phyloP scores from a whole-genome alignment of 768 basidiomycete genomes.

The Mycena haematopus region DNA sequence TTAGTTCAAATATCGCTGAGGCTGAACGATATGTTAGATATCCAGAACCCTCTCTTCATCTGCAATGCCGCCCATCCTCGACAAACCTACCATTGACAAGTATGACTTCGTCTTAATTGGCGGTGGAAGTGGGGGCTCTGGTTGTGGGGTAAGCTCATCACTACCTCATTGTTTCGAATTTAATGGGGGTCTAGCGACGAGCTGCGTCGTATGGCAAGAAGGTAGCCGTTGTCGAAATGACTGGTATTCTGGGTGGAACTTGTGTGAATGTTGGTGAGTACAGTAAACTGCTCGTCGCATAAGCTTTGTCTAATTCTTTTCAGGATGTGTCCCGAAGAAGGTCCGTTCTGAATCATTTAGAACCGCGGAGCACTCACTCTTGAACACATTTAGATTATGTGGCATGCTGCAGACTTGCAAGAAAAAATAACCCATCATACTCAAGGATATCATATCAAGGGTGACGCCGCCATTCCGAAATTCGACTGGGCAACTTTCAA shows the following conservation, averaged over 20 bases:
- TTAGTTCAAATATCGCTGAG: neutral
- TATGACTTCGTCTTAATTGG: constrained; percentile 92
- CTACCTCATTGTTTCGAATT: constrained; percentile 8
- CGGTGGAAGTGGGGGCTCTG: constrained; percentile 93
- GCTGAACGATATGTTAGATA: constrained; percentile 41
- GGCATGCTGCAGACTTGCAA: constrained; percentile 91
- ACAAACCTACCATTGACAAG: constrained; percentile 65
- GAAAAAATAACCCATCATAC: constrained; percentile 83
- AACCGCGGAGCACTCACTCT: constrained; percentile 7
- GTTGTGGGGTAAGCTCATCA: constrained; percentile 63
- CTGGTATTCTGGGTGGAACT: constrained; percentile 84
- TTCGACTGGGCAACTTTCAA: constrained; percentile 95
- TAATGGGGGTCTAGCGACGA: constrained; percentile 64
- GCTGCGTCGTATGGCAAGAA: constrained; percentile 93
- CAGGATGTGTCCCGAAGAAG: constrained; percentile 98
- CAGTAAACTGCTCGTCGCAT: constrained; percentile 24
- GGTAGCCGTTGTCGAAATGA: constrained; percentile 86
- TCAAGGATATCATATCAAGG: constrained; percentile 74
- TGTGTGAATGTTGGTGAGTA: constrained; percentile 98
- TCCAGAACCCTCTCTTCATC: constrained; percentile 50
- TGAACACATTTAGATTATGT: constrained; percentile 78
- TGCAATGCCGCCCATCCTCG: constrained; percentile 75
- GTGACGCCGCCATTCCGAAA: constrained; percentile 53
- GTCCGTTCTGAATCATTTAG: constrained; percentile 41
- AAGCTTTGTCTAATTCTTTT: constrained; percentile 15